Evolutionary conservation across 257 asterid species (phyloP).

Genomic region (Lithospermum erythrorhizon): DNA sequence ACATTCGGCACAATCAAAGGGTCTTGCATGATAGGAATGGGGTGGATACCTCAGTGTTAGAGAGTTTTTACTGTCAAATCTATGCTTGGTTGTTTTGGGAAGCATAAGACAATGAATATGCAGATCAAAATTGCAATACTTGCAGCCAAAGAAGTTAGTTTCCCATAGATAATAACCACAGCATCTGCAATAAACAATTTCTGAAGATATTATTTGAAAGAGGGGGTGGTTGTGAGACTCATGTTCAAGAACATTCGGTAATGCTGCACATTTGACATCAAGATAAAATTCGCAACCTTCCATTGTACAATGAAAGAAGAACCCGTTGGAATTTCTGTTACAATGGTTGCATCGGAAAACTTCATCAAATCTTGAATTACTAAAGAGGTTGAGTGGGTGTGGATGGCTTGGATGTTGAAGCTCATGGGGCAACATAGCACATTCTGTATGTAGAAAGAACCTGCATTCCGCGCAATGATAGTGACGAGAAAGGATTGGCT

Average conservation of each 20-base stretch:
- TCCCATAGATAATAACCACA: neutral
- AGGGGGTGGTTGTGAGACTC: neutral
- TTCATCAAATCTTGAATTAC: neutral
- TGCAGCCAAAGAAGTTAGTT: neutral
- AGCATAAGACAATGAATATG: neutral
- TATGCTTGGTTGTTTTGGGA: neutral
- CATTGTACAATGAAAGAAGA: neutral
- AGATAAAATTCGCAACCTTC: neutral
- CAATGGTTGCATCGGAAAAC: neutral
- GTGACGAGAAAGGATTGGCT: neutral
- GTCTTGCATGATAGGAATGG: neutral
- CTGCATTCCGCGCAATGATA: neutral
- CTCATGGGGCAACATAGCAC: neutral
- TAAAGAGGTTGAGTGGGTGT: neutral
- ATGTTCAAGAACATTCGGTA: neutral
- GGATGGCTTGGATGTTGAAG: neutral
- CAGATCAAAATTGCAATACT: neutral
- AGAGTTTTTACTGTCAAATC: slow-evolving; percentile 3
- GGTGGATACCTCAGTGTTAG: slow-evolving; percentile 2
- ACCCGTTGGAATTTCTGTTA: neutral
- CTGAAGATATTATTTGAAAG: neutral
- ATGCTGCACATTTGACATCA: slow-evolving; percentile 5
- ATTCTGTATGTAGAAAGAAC: neutral
- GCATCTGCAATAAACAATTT: neutral
- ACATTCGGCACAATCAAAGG: slow-evolving; percentile 5